Evolutionary conservation across 768 basidiomycete species (phyloP), one percentile per base, ranked within the genome.

Genomic region (Mycena vitilis): DNA sequence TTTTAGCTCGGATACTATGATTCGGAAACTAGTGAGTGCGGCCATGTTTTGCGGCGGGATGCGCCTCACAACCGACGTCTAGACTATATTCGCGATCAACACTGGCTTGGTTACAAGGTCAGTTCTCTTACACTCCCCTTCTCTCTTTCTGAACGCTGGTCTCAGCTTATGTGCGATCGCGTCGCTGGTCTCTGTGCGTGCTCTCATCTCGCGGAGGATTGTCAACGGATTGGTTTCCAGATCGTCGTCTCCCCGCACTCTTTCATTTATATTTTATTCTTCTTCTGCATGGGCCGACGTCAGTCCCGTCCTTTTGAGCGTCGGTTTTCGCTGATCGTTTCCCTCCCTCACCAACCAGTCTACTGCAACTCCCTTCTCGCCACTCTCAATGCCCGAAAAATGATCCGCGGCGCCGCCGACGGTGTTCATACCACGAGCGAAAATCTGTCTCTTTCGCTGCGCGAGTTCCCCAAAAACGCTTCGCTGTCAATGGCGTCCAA

Each of bases 331-430:
- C 30, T 30, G 30, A 30, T 63, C 40, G 15, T 11, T 40, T 15
- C 22, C 44, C 61, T 49, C 66, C 48, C 52, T 10, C 55, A 45
- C 4, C 47, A 61, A 37, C 20, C 47, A 89, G 87, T 89, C 6
- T 89, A 89, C 73, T 84, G 86, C 47, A 89, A 89, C 73, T 83
- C 87, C 6, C 83, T 89, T n/a, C 82, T 89, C 12, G 87, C 87
- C 0, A 88, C 88, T 0, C 81, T 89, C 58, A 89, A 89, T 58
- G 86, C 86, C 13, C 80, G 88, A 7, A 84, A 83, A 60, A 81
- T 80, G 78, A 82, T 88, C 59, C 82, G 83, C 45, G 79, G 76
- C 10, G 73, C 81, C 0, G 77, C 77, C 2, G 82, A 82, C 48
- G 80, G 77, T 5, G 75, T 84, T 15, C 77, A 82, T 55, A 84